Evolutionary conservation across 352 stramenopile species (phyloP).

Genomic region (Thalassiosira delicatula): DNA sequence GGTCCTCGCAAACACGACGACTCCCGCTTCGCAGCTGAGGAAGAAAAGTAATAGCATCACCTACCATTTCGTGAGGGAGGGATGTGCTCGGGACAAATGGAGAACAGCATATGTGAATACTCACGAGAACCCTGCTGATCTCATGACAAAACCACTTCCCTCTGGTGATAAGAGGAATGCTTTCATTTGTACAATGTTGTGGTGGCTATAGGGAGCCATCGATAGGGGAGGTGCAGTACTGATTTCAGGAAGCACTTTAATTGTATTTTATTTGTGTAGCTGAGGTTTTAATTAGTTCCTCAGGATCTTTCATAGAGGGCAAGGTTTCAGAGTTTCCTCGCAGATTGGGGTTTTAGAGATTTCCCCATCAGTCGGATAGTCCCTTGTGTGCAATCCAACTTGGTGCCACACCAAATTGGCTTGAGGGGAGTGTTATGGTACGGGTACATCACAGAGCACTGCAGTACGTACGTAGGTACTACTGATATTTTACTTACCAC

Average conservation of each 20-base stretch:
- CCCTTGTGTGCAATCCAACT: not conserved
- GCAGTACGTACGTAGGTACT: too few relatives aligned
- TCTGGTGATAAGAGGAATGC: not conserved
- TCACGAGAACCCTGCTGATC: not conserved
- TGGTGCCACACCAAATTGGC: not conserved
- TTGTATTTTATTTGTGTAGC: not conserved
- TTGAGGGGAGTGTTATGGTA: not conserved
- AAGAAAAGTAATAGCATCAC: constrained; percentile 65
- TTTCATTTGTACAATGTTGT: not conserved
- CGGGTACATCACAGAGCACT: too few relatives aligned
- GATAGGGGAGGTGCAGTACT: not conserved
- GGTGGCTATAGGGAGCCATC: not conserved
- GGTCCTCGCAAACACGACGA: constrained; percentile 41
- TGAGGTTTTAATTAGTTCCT: not conserved
- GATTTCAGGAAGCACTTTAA: not conserved
- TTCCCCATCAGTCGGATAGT: not conserved
- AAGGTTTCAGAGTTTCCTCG: not conserved
- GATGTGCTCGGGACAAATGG: not conserved
- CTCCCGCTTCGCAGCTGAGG: constrained; percentile 45
- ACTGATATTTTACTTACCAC: too few relatives aligned
- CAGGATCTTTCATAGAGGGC: not conserved
- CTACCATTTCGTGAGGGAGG: constrained; percentile 60
- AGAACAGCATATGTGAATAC: not conserved
- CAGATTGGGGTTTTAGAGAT: not conserved
- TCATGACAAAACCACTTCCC: not conserved